Percentiles rank a stretch among this genome's conserved stretches.
Evolutionary conservation across 2,329 filamentous ascomycete species (phyloP).

Genomic region (Trichothecium sympodiale): DNA sequence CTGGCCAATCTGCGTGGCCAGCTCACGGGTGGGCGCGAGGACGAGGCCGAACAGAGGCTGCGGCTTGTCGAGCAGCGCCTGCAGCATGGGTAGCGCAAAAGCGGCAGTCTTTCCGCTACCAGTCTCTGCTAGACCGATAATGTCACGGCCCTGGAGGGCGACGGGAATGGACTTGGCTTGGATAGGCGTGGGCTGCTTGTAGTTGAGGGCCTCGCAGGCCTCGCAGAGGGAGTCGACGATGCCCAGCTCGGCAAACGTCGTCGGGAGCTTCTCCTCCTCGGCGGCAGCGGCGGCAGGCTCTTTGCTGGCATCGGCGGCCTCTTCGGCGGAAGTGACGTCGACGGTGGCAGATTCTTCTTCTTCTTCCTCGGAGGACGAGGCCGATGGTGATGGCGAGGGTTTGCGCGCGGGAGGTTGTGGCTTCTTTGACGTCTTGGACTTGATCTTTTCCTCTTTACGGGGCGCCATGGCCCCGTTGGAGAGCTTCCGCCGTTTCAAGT

Average conservation of each 20-base stretch:
- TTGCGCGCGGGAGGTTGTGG: not conserved
- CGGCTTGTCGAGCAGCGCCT: slow-evolving; percentile 79
- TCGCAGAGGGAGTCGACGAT: slow-evolving; percentile 82
- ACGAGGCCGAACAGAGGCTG: slow-evolving; percentile 81
- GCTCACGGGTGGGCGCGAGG: slow-evolving; percentile 82
- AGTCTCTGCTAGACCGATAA: slow-evolving; percentile 91
- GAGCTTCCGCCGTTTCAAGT: slow-evolving; percentile 30
- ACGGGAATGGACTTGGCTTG: slow-evolving; percentile 74
- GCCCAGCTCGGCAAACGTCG: slow-evolving; percentile 63
- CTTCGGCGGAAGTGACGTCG: slow-evolving; percentile 20
- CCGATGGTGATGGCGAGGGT: too few species aligned
- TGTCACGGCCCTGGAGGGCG: slow-evolving; percentile 69
- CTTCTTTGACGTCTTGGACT: not conserved
- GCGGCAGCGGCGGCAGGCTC: slow-evolving; percentile 14
- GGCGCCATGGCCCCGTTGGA: slow-evolving; percentile 12
- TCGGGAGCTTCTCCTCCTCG: slow-evolving; percentile 18
- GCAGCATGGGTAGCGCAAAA: slow-evolving; percentile 86
- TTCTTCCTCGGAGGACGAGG: not conserved
- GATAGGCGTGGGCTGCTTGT: slow-evolving; percentile 80
- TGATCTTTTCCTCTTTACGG: slow-evolving; percentile 7
- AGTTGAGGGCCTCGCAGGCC: slow-evolving; percentile 72
- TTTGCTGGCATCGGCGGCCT: slow-evolving; percentile 17
- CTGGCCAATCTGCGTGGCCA: slow-evolving; percentile 84
- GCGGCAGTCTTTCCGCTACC: slow-evolving; percentile 94
- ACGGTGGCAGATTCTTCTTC: slow-evolving; percentile 24